Base-by-base conservation (phyloP, 768 basidiomycete genomes). In the Butyriboletus loyo region DNA sequence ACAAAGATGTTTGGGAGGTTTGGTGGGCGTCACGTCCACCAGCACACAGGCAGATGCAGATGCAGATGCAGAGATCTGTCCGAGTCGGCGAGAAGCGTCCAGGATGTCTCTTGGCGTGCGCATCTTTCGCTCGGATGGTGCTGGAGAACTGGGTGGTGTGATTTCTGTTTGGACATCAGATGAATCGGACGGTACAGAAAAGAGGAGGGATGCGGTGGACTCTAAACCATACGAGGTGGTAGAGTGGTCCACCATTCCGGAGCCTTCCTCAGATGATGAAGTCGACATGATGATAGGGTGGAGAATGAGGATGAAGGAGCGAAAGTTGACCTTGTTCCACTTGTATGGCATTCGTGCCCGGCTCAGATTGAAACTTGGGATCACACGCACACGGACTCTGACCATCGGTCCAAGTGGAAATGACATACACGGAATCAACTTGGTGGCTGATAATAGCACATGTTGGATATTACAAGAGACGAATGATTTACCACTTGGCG, bases 401-500 rank as follows among this genome's bases (percentile, higher is more conserved):
- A 34, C 10, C n/a, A 53, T 37, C 24, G 42, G 52, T 54, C 49
- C 31, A 19, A 48, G 28, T 50, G 21, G 21, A 21, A 52, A 52
- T 58, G 41, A 40, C 21, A 55, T 38, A 41, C 36, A 22, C 6
- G 7, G 31, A 34, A 48, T 15, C 42, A 21, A 17, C 7, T 37
- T 3, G 14, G 22, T 35, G 47, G 39, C 32, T 46, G 35, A 52
- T 45, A 25, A 36, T 43, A 9, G 8, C 21, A 63, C 49, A 52
- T 14, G 9, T 27, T 32, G 10, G 27, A 35, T 10, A 34, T 37
- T 48, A 53, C 35, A 48, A 30, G 22, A 28, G 19, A 56, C 28
- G 25, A 52, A 21, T 10, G 25, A 53, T 44, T 39, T 72, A 88
- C 87, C 86, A 89, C 61, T 75, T 82, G 19, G 81, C 75, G 63